Evolutionary conservation across 805 yeast species (phyloP), one percentile per base, ranked within the genome.

Genomic region (Nakazawaea wyomingensis): DNA sequence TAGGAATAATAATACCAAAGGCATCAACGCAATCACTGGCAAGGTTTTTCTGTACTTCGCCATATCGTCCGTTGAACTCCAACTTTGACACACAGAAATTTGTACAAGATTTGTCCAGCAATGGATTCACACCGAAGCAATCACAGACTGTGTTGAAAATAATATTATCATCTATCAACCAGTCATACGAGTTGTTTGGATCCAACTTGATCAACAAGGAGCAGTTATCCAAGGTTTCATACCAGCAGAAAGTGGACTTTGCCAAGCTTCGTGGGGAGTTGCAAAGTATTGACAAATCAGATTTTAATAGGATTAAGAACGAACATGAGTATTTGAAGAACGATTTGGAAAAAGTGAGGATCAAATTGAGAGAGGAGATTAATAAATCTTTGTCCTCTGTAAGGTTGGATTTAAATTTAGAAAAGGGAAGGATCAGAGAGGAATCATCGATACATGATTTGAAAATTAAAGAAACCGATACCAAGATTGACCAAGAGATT

Each of bases 201-300:
- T 71, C 81, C 30, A 84, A 84, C 55, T 65, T 91, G 44, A 95
- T 91, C n/a, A 78, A 89, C 20, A 82, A 88, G 53, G 96, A 89
- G 53, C 80, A 82, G 34, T 72, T 91, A 35, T 80, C 86, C 24
- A 80, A 89, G 51, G 76, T 89, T 56, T 84, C 96, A 3, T 93
- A 93, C 61, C 96, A 91, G 59, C 98, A 93, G 55, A 87, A 91
- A 54, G 97, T 93, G 26, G 98, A 93, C 58, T 91, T 93, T 71
- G 93, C 96, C 30, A 91, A 91, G 57, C 73, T 93, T 47, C 83
- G 90, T 56, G 95, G 96, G 26, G 98, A 91, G 60, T 71, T 93
- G 33, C 90, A 88, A 54, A 80, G 88, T 39, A 77, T 87, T 62
- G 98, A 93, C 64, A 80, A 81, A 57, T 75, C 88, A 21, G 98